These are phyloP conservation scores for Coemansia sp. DNA, from an alignment of 371 early-diverging fungal genomes.

Conservation along the genomic window DNA sequence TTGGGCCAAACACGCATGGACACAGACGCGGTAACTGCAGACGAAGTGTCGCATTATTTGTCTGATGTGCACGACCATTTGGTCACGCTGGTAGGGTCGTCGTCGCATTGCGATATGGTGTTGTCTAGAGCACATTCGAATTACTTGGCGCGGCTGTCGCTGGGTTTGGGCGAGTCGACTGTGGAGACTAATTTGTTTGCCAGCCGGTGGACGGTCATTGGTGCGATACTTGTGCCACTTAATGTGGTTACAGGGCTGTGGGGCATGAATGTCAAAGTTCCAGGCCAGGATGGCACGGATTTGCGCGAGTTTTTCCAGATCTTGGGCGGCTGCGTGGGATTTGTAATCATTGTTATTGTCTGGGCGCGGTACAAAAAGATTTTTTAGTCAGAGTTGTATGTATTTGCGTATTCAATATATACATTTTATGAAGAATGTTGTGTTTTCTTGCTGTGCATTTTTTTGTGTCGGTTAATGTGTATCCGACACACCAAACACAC, in stretches of 20 bases:
- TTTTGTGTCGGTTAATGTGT: too few relatives aligned
- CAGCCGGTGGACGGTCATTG: conserved; percentile 84
- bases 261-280: conserved; percentile 93
- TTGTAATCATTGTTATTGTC: conserved; percentile 30
- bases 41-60: conserved; percentile 62
- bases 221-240: conserved; percentile 87
- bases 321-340: conserved; percentile 28
- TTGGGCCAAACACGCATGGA: conserved; percentile 1
- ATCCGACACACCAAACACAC: not conserved
- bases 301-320: conserved; percentile 26
- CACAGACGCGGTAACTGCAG: conserved; percentile 9
- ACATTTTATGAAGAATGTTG: too few relatives aligned
- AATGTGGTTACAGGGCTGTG: conserved; percentile 91
- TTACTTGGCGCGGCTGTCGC: conserved; percentile 91
- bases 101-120: conserved; percentile 87
- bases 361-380: conserved; percentile 41
- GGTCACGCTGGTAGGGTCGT: conserved; percentile 81
- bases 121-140: conserved; percentile 91
- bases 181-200: conserved; percentile 85
- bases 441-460: too few relatives aligned
- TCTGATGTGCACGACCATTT: conserved; percentile 95
- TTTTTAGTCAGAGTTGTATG: conserved; percentile 11
- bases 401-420: too few relatives aligned
- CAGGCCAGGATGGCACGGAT: conserved; percentile 56
- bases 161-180: conserved; percentile 93